Evolutionary conservation across 2,329 filamentous ascomycete species (phyloP), one percentile per base, ranked within the genome.

Genomic region (Colletotrichum sp.): DNA sequence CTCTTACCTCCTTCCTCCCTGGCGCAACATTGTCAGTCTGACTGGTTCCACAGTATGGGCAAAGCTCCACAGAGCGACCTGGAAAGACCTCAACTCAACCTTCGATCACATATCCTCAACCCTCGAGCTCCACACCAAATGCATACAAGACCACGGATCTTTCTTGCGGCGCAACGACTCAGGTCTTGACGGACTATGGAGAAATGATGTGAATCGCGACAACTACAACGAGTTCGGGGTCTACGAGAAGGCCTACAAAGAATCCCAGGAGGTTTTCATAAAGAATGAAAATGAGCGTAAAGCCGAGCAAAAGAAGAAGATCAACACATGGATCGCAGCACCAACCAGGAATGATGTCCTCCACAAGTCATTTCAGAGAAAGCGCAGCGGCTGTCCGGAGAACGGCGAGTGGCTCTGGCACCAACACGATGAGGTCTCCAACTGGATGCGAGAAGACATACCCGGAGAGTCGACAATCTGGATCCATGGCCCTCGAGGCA

Each of bases 401-500:
- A 76, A 55, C 4, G 75, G 75, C n/a, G 26, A 64, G 4, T 76
- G 75, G 75, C 65, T 76, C 5, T 76, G 68, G 66, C 32, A 2
- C 13, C 60, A 72, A 4, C 21, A 76, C 62, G 76, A 77, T 8
- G 21, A 49, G 2, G 49, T 77, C 15, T 52, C 49, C 16, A 74
- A 77, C 8, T 76, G 72, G 72, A 77, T 76, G 59, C 26, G 26
- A 5, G 79, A 79, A 16, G 71, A 74, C 2, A 79, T 78, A 0
- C 75, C 75, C 5, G 68, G 34, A 5, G 72, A 79, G 24, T 80
- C 83, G 6, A 79, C 83, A 6, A 63, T 85, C 8, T 85, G 83
- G 82, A 36, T 84, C 8, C 79, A 80, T 69, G 83, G 83, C 2
- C 82, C 81, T 34, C 81, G 80, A n/a, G 84, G 84, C 12, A 73